A percentile compares a stretch with the other conserved stretches of the same genome.
Conservation (phyloP, 768 basidiomycete genomes). For the Suillus americanus region DNA sequence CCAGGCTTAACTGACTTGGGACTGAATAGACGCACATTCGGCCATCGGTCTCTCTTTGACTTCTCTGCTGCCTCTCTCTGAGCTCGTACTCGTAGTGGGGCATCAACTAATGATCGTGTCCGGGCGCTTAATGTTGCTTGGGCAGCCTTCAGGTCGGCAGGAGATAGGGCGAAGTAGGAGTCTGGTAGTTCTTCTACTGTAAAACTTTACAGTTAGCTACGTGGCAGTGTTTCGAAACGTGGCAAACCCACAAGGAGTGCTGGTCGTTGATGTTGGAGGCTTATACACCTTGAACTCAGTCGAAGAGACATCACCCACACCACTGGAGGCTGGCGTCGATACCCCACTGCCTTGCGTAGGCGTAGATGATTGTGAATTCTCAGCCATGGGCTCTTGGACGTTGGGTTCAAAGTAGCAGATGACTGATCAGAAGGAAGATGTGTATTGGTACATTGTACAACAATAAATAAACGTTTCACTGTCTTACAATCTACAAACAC, state of each 20-base stretch:
- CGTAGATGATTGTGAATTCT: constrained; percentile 14
- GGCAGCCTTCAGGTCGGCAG: constrained; percentile 67
- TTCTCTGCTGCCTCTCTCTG: constrained; percentile 62
- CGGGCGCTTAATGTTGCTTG: constrained; percentile 64
- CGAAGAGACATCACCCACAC: neutral
- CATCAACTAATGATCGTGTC: constrained; percentile 61
- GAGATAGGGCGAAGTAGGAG: constrained; percentile 70
- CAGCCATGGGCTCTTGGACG: constrained; percentile 22
- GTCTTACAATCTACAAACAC: constrained; percentile 7
- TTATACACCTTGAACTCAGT: constrained; percentile 49
- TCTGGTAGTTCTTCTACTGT: constrained; percentile 59
- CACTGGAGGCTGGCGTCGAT: neutral
- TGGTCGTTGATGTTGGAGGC: constrained; percentile 34
- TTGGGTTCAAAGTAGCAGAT: constrained; percentile 14
- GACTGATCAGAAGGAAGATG: constrained; percentile 16
- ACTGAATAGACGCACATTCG: constrained; percentile 45
- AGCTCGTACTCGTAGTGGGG: constrained; percentile 67
- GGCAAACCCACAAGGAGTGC: constrained; percentile 34
- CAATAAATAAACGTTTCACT: constrained; percentile 12
- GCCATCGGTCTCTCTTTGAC: constrained; percentile 67
- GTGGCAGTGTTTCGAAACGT: constrained; percentile 1
- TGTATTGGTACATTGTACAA: constrained; percentile 11
- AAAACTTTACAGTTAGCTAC: constrained; percentile 9
- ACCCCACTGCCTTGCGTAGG: neutral
- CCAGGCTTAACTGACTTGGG: neutral